Percentiles rank a stretch among this genome's conserved stretches.
Conservation (phyloP, 2,329 filamentous ascomycete species). For the Colletotrichum graminicola region DNA sequence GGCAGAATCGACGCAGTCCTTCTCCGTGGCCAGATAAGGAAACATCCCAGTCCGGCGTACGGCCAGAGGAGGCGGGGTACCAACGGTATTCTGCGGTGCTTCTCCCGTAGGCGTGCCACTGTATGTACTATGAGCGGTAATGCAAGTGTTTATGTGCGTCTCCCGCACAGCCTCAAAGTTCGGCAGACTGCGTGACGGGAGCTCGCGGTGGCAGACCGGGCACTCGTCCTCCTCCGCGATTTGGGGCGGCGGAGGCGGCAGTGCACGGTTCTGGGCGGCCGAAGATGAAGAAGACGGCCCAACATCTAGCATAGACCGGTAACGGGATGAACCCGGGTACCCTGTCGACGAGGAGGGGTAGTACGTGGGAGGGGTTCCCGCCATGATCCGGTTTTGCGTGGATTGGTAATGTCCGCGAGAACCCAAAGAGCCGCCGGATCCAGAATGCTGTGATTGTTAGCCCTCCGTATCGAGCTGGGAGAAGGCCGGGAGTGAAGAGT, state of each 20-base stretch:
- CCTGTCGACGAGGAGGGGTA: slow-evolving; percentile 47
- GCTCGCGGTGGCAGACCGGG: slow-evolving; percentile 79
- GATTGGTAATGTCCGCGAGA: slow-evolving; percentile 51
- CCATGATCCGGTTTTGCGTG: slow-evolving; percentile 56
- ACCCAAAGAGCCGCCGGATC: slow-evolving; percentile 44
- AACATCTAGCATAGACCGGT: slow-evolving; percentile 51
- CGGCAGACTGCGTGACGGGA: slow-evolving; percentile 68
- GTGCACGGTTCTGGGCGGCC: slow-evolving; percentile 52
- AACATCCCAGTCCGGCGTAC: slow-evolving; percentile 71
- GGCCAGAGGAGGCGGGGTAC: slow-evolving; percentile 49
- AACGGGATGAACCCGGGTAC: slow-evolving; percentile 43
- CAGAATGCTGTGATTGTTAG: slow-evolving; percentile 45
- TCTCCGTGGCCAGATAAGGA: slow-evolving; percentile 73
- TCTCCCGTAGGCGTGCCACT: slow-evolving; percentile 50
- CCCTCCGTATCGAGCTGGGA: slow-evolving; percentile 20
- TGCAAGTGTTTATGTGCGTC: slow-evolving; percentile 70
- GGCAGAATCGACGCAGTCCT: slow-evolving; percentile 75
- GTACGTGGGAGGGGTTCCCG: slow-evolving; percentile 54
- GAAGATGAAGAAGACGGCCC: slow-evolving; percentile 53
- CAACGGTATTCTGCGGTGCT: slow-evolving; percentile 39
- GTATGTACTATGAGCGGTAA: slow-evolving; percentile 66
- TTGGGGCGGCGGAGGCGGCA: slow-evolving; percentile 61
- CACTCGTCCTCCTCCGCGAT: slow-evolving; percentile 82
- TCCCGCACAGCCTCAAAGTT: slow-evolving; percentile 69
- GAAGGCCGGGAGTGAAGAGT: background rate